phyloP scores from a whole-genome alignment of 2,329 filamentous ascomycete genomes.

The Colletotrichum cordylinicola region DNA sequence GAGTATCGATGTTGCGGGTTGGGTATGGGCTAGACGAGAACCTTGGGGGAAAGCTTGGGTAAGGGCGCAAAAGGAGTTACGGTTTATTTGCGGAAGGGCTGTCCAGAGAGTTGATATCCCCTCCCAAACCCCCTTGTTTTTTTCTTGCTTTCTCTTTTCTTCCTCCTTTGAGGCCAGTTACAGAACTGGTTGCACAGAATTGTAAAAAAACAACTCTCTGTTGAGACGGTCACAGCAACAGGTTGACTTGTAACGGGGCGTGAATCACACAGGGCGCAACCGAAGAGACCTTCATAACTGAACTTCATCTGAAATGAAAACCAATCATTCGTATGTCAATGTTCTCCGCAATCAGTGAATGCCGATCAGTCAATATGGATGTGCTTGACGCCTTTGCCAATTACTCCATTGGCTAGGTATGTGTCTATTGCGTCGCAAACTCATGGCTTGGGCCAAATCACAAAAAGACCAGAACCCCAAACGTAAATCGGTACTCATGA shows the following conservation, averaged over 20 bases:
- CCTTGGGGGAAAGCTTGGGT: background rate
- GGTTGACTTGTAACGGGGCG: background rate
- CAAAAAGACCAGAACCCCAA: background rate
- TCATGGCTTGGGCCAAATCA: background rate
- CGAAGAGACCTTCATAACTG: background rate
- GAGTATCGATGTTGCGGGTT: background rate
- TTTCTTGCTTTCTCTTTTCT: background rate
- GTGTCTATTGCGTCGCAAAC: background rate
- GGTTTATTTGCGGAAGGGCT: background rate
- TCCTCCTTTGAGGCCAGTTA: background rate
- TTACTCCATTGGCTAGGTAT: background rate
- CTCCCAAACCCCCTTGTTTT: background rate
- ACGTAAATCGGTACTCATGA: background rate
- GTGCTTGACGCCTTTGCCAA: background rate
- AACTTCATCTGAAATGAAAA: background rate
- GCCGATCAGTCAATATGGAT: background rate
- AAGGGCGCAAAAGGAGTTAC: conserved; percentile 9
- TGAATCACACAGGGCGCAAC: background rate
- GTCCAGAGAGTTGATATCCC: background rate
- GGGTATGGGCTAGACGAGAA: background rate
- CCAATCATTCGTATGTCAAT: background rate
- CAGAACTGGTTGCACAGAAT: background rate
- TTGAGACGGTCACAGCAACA: background rate
- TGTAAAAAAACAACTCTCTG: background rate
- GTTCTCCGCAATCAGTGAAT: background rate